Base-by-base conservation (phyloP, 164 flowering plant species). In the Chloranthus sessilifolius region DNA sequence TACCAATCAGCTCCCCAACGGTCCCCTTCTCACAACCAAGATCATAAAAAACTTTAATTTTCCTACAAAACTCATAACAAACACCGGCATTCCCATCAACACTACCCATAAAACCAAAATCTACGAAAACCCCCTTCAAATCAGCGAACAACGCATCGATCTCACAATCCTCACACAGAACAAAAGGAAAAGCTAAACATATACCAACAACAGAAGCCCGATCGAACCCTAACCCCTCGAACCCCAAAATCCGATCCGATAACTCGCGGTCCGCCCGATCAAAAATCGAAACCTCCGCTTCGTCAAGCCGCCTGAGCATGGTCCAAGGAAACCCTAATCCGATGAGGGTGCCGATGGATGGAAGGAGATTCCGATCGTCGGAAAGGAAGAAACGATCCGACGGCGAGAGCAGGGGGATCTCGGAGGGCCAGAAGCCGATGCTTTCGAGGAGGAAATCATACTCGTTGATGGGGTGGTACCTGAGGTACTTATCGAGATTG, bases 391-490 rank as follows among this genome's bases (percentile, higher is more conserved):
- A 72, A 53, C 68, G 65, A 12, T 74, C 53, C 0, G 55, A 20
- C 0, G 79, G 76, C 65, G 80, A 67, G 37, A 69, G 48, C 1
- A 35, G 12, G 20, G 22, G 11, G 52, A 77, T 64, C 25, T 74
- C 72, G 7, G 40, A 2, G 31, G 62, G 52, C 34, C 52, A 24
- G 16, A 85, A 61, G 11, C 89, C 95, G 14, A 82, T 82, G 50
- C 87, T 82, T 49, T 82, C 89, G 22, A 71, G 73, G 65, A 86
- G 77, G 53, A 79, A 77, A 40, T 75, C 79, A 25, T 78, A 73
- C 44, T 85, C 89, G 46, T 77, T 76, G 33, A 82, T 65, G 35
- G 87, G 89, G 42, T 80, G 70, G 74, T 86, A 86, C 51, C 81
- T 71, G 56, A 86, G 74, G 56, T 68, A 75, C 59, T 48, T 73